Evolutionary conservation across 495 filamentous ascomycete genomes (phyloP).

Genomic region (Astrothelium subdiscretum): DNA sequence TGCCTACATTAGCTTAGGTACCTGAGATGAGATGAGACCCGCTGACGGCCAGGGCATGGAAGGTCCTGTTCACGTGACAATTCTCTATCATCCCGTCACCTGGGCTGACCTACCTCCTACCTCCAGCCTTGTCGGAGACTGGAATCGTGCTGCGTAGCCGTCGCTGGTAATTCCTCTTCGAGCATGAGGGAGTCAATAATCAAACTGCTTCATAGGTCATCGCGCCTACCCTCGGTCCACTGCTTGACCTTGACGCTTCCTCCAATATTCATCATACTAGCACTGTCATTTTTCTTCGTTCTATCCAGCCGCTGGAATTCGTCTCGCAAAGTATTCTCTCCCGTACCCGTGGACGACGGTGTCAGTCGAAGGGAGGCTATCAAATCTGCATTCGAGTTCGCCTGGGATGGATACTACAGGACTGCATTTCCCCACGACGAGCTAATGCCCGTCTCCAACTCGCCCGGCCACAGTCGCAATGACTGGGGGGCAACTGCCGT

Average conservation of each 20-base stretch:
- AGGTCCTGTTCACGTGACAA: neutral
- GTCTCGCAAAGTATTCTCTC: neutral
- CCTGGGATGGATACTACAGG: slow-evolving; percentile 1
- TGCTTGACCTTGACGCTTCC: neutral
- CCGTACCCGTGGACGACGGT: neutral
- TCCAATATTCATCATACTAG: neutral
- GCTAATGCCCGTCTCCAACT: neutral
- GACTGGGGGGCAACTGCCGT: slow-evolving; percentile 10
- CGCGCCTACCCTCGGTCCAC: neutral
- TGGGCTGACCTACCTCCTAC: neutral
- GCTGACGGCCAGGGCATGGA: neutral
- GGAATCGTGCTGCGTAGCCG: neutral
- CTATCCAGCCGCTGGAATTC: neutral
- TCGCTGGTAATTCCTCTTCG: neutral
- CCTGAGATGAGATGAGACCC: neutral
- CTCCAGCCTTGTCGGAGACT: neutral
- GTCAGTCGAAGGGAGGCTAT: neutral
- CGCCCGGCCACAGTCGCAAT: neutral
- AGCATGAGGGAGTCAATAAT: neutral
- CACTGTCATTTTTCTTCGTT: neutral
- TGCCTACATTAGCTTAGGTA: no score
- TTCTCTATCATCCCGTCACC: neutral
- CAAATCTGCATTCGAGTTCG: neutral
- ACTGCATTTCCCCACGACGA: slow-evolving; percentile 1
- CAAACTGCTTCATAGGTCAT: neutral